Percentiles rank a stretch among this genome's conserved stretches.
phyloP scores from a whole-genome alignment of 306 rosid species.

The Malus sylvestris region DNA sequence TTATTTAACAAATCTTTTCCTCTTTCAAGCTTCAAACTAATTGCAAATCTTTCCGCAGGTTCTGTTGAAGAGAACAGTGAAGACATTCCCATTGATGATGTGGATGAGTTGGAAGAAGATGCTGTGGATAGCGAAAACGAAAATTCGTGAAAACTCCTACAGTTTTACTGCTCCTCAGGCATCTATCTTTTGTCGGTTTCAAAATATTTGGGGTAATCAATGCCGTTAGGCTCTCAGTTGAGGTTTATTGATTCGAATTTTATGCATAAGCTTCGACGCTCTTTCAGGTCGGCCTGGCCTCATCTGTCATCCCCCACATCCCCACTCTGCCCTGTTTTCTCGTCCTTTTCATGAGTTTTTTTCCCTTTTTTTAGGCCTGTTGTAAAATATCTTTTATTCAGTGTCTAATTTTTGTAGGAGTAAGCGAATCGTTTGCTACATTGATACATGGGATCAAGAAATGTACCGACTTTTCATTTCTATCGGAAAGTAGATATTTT shows the following conservation, averaged over 20 bases:
- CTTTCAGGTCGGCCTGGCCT: not conserved
- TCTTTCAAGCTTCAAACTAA: not conserved
- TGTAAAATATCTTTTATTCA: not conserved
- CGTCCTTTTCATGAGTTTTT: too few species aligned
- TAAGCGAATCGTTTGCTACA: not conserved
- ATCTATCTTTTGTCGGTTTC: not conserved
- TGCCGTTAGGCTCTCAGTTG: not conserved
- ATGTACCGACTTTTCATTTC: not conserved
- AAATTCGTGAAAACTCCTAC: slow-evolving; percentile 12
- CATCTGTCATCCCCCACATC: not conserved
- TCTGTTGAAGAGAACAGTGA: slow-evolving; percentile 34
- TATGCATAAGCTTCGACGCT: slow-evolving; percentile 9
- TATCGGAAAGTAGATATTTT: not conserved
- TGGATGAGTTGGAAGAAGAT: slow-evolving; percentile 28
- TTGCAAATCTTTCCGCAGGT: slow-evolving; percentile 21
- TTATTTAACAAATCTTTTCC: not conserved
- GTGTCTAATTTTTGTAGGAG: not conserved
- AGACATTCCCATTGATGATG: slow-evolving; percentile 77
- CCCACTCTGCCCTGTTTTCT: not conserved
- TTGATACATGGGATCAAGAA: not conserved
- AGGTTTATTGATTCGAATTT: not conserved
- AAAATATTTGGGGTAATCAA: not conserved
- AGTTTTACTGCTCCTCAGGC: not conserved
- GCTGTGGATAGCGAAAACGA: slow-evolving; percentile 27
- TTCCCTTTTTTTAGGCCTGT: not conserved